These are phyloP conservation scores for Brassica balearica DNA, from an alignment of 441 rosid species.

Conservation along the genomic window DNA sequence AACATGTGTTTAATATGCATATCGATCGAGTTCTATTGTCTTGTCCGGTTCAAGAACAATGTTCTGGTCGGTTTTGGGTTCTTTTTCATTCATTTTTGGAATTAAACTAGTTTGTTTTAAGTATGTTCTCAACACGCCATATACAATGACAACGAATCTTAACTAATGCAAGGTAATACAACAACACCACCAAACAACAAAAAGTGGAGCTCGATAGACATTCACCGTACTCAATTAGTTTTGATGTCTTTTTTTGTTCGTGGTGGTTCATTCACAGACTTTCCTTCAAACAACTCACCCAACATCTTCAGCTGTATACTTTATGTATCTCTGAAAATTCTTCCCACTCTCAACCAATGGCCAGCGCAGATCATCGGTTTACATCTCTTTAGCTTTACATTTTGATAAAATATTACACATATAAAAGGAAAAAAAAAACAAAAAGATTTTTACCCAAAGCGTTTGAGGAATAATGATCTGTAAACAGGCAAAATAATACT, in stretches of 20 bases:
- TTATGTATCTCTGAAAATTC: slow-evolving; percentile 81
- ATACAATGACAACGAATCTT: slow-evolving; percentile 28
- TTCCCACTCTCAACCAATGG: slow-evolving; percentile 87
- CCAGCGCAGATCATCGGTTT: slow-evolving; percentile 48
- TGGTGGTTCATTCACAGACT: slow-evolving; percentile 68
- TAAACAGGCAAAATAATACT: slow-evolving; percentile 91
- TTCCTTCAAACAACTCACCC: slow-evolving; percentile 96
- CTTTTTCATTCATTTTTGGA: not conserved
- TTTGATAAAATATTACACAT: too few species aligned
- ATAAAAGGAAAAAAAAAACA: not conserved
- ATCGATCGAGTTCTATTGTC: slow-evolving; percentile 18
- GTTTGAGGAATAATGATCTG: slow-evolving; percentile 76
- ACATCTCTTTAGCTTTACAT: not conserved
- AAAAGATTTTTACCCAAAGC: slow-evolving; percentile 65
- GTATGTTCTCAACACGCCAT: not conserved
- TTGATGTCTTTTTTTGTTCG: slow-evolving; percentile 40
- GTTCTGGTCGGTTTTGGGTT: slow-evolving; percentile 14
- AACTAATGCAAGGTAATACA: not conserved
- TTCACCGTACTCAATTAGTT: slow-evolving; percentile 17
- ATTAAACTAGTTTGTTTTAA: not conserved
- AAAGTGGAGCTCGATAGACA: slow-evolving; percentile 2
- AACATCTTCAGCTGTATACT: slow-evolving; percentile 86
- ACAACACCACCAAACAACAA: not conserved
- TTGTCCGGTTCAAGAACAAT: slow-evolving; percentile 22
- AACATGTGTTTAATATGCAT: slow-evolving; percentile 33